Conservation (phyloP, 306 rosid species). For the Acacia confusa region DNA sequence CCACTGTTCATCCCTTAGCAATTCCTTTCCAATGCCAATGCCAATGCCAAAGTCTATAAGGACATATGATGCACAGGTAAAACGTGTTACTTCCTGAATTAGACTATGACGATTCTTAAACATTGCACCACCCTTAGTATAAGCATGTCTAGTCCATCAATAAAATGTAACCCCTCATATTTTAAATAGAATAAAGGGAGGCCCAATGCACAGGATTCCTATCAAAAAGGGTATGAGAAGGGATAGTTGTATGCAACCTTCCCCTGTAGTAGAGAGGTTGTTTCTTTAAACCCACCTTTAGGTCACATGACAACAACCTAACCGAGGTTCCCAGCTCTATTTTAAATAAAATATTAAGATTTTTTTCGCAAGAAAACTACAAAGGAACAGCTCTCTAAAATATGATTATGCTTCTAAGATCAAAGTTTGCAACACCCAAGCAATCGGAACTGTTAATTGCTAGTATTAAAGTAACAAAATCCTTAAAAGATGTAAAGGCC, state of each 20-base stretch:
- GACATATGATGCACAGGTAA: background rate
- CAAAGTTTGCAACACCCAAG: background rate
- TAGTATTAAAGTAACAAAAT: background rate
- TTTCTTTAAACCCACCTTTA: no score
- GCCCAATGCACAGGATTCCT: no score
- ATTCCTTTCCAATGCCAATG: background rate
- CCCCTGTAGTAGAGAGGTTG: no score
- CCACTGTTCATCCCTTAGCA: background rate
- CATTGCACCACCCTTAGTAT: background rate
- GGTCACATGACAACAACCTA: no score
- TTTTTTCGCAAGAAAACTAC: background rate
- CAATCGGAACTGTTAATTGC: background rate
- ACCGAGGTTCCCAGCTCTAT: background rate
- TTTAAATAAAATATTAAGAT: background rate
- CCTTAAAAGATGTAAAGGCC: background rate
- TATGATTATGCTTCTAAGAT: background rate
- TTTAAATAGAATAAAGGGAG: no score
- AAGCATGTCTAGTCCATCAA: background rate
- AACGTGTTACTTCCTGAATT: slow-evolving; percentile 8
- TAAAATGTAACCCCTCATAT: background rate
- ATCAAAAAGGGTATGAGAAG: no score
- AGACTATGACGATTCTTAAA: background rate
- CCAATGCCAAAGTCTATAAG: background rate
- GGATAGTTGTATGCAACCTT: no score
- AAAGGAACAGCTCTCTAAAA: background rate